A percentile compares a stretch with the other conserved stretches of the same genome.
Evolutionary conservation across 163 green algal species (phyloP).

Genomic region (Scenedesmus sp.): DNA sequence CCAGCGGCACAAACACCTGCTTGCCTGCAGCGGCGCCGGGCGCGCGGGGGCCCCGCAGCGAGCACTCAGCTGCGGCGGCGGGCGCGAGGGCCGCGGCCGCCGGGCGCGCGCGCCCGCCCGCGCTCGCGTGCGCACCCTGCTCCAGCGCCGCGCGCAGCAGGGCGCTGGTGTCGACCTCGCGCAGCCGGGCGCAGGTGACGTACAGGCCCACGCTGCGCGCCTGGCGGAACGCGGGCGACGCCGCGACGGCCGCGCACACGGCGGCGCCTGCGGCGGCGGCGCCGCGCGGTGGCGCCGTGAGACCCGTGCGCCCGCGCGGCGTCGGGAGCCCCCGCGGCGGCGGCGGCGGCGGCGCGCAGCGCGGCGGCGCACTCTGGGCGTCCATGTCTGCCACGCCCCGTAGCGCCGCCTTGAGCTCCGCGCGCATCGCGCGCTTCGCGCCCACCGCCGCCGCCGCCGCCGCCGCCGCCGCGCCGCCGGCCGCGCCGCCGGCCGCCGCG

Average conservation of each 20-base stretch:
- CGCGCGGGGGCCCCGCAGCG: too few relatives aligned
- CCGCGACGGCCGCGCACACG: constrained; percentile 61
- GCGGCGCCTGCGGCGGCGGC: constrained; percentile 50
- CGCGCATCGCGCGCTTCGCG: constrained; percentile 14
- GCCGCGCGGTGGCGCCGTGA: neutral
- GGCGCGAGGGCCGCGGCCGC: too few relatives aligned
- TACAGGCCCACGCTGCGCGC: constrained; percentile 71
- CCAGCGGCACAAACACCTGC: constrained; percentile 73
- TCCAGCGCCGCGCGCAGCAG: constrained; percentile 65
- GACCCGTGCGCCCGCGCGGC: too few relatives aligned
- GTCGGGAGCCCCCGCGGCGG: too few relatives aligned
- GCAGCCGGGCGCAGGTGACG: constrained; percentile 73
- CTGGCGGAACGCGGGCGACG: constrained; percentile 43
- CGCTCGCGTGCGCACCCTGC: constrained; percentile 48
- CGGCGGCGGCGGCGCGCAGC: neutral
- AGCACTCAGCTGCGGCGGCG: too few relatives aligned
- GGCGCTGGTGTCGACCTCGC: constrained; percentile 78
- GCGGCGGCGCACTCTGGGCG: constrained; percentile 32
- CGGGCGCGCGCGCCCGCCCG: too few relatives aligned
- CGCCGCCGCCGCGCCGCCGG: neutral
- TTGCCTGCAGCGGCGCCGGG: constrained; percentile 52
- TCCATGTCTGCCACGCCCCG: constrained; percentile 39
- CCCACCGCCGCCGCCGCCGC: neutral
- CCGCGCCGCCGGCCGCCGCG: neutral
- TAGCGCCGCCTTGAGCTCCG: constrained; percentile 29